A percentile compares a stretch with the other conserved stretches of the same genome.
Evolutionary conservation across 495 filamentous ascomycete species (phyloP).

Genomic region (Daldinia caldariorum): DNA sequence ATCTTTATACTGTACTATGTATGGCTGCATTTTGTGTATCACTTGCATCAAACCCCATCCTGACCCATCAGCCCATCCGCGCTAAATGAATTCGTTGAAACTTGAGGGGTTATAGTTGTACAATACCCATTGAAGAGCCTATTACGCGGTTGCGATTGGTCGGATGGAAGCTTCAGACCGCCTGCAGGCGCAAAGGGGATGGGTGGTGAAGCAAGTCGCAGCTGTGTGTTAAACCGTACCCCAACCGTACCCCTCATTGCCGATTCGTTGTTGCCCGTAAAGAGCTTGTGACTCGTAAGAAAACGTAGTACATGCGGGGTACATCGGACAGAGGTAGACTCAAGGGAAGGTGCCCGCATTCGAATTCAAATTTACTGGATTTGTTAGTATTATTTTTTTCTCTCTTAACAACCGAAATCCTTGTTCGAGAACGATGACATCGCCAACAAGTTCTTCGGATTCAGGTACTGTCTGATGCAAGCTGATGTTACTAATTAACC

Average conservation of each 20-base stretch:
- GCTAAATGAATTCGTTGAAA: slow-evolving; percentile 29
- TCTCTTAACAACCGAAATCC: slow-evolving; percentile 23
- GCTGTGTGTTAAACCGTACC: slow-evolving; percentile 13
- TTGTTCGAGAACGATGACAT: slow-evolving; percentile 38
- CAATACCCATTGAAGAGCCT: slow-evolving; percentile 14
- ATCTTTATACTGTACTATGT: slow-evolving; percentile 5
- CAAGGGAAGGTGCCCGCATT: too few species aligned
- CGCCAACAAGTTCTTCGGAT: slow-evolving; percentile 19
- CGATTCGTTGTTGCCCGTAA: slow-evolving; percentile 11
- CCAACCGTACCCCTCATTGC: slow-evolving; percentile 32
- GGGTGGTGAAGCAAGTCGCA: neutral
- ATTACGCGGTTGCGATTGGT: slow-evolving; percentile 29
- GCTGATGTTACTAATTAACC: slow-evolving; percentile 28
- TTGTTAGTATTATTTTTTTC: neutral
- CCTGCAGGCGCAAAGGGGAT: slow-evolving; percentile 11
- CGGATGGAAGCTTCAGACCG: slow-evolving; percentile 11
- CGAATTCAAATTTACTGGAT: neutral
- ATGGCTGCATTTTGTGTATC: slow-evolving; percentile 18
- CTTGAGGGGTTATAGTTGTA: too few species aligned
- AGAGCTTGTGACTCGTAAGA: slow-evolving; percentile 23
- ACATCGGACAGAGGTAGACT: slow-evolving; percentile 13
- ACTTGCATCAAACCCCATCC: slow-evolving; percentile 29
- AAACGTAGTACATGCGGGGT: slow-evolving; percentile 36
- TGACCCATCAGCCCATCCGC: slow-evolving; percentile 26
- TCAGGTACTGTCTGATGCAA: slow-evolving; percentile 34